phyloP scores from a whole-genome alignment of 805 yeast species.

The Candida xiaguanensis region DNA sequence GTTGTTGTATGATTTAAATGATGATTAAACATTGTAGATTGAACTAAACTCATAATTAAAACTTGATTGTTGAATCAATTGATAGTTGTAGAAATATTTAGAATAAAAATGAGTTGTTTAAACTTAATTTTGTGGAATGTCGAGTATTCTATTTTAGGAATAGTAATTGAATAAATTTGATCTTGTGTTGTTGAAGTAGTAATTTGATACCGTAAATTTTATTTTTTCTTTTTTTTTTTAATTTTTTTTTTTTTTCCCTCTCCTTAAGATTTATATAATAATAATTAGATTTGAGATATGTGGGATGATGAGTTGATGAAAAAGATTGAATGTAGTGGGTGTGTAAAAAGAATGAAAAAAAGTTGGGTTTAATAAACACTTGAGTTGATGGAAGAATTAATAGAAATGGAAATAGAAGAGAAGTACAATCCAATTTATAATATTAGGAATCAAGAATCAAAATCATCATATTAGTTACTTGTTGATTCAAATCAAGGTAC shows the following conservation, averaged over 20 bases:
- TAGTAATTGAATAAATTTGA: conserved; percentile 17
- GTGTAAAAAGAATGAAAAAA: neutral
- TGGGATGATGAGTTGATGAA: too few species aligned
- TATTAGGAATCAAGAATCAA: too few species aligned
- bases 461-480: neutral
- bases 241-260: too few species aligned
- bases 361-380: neutral
- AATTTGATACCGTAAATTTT: neutral
- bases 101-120: neutral
- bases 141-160: conserved; percentile 3
- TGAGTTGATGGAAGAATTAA: neutral
- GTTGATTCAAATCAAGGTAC: conserved; percentile 1
- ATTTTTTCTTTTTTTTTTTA: neutral
- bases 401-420: neutral
- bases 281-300: too few species aligned
- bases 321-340: too few species aligned
- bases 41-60: conserved; percentile 27
- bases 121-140: neutral
- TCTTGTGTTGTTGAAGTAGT: conserved; percentile 25
- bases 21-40: conserved; percentile 27
- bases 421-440: too few species aligned
- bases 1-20: conserved; percentile 26
- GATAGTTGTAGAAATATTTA: neutral
- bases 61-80: neutral
- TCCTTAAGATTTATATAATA: too few species aligned